A percentile compares a stretch with the other conserved stretches of the same genome.
These are phyloP conservation scores for Amauroascus verrucosus DNA, from an alignment of 2,329 filamentous ascomycete species.

Conservation along the genomic window DNA sequence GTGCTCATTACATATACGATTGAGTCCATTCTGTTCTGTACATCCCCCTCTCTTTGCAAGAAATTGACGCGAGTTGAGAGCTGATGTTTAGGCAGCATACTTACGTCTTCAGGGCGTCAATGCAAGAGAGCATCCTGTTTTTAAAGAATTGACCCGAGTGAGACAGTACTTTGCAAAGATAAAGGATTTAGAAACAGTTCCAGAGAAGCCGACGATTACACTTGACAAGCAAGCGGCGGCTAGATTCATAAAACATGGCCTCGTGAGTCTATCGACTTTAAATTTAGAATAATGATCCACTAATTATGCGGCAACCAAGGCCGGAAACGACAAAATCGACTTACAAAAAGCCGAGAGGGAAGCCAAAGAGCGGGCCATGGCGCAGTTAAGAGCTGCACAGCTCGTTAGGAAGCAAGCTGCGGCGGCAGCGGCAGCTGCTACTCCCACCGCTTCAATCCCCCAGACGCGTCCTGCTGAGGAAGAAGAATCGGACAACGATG, in stretches of 20 bases:
- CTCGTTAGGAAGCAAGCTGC: slow-evolving; percentile 30
- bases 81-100: slow-evolving; percentile 44
- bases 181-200: slow-evolving; percentile 59
- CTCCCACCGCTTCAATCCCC: slow-evolving; percentile 15
- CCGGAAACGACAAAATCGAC: slow-evolving; percentile 44
- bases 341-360: slow-evolving; percentile 41
- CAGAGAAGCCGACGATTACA: slow-evolving; percentile 47
- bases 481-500: slow-evolving; percentile 22
- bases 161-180: slow-evolving; percentile 92
- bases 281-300: neutral
- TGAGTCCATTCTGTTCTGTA: slow-evolving; percentile 81
- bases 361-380: slow-evolving; percentile 42
- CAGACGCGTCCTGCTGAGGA: slow-evolving; percentile 12
- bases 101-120: slow-evolving; percentile 69
- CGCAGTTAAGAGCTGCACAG: slow-evolving; percentile 39
- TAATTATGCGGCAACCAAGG: slow-evolving; percentile 22
- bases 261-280: slow-evolving; percentile 44
- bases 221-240: slow-evolving; percentile 66
- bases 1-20: slow-evolving; percentile 80
- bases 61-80: neutral
- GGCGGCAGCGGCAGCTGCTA: slow-evolving; percentile 8
- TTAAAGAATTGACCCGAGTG: slow-evolving; percentile 73
- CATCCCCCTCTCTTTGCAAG: slow-evolving; percentile 9
- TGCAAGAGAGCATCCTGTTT: slow-evolving; percentile 75
- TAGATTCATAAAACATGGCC: slow-evolving; percentile 69